Percentiles rank a stretch among this genome's conserved stretches.
These are phyloP conservation scores for Bifiguratus adelaidae DNA, from an alignment of 192 early-diverging fungal genomes.

Conservation along the genomic window DNA sequence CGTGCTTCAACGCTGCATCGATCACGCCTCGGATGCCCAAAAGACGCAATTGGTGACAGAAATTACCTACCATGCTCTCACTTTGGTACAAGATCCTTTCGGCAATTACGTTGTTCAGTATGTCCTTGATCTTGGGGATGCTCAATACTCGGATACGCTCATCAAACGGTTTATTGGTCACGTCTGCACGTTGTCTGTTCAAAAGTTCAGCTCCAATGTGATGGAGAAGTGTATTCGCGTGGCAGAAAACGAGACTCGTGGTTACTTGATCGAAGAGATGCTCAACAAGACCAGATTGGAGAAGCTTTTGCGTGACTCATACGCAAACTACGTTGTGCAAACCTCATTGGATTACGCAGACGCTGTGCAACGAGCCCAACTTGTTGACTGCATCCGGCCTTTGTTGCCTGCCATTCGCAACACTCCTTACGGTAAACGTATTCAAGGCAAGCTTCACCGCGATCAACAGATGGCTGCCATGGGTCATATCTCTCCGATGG, in stretches of 20 bases:
- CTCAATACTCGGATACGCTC: constrained; percentile 54
- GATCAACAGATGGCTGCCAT: constrained; percentile 32
- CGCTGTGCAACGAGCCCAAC: constrained; percentile 48
- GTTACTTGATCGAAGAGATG: constrained; percentile 62
- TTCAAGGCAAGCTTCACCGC: constrained; percentile 66
- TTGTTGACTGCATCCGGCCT: constrained; percentile 76
- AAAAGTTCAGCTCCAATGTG: constrained; percentile 89
- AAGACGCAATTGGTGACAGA: constrained; percentile 67
- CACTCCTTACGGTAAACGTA: constrained; percentile 84
- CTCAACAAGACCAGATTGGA: constrained; percentile 65
- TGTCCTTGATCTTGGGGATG: constrained; percentile 67
- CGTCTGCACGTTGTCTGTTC: constrained; percentile 67
- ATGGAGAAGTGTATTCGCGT: constrained; percentile 91
- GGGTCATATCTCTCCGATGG: too few species aligned
- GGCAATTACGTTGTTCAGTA: constrained; percentile 94
- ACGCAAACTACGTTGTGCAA: constrained; percentile 87
- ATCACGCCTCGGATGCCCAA: constrained; percentile 62
- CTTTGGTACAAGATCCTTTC: constrained; percentile 81
- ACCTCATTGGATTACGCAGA: constrained; percentile 79
- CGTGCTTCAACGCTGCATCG: constrained; percentile 85
- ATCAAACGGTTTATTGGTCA: constrained; percentile 66
- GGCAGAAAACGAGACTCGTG: constrained; percentile 57
- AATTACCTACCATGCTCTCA: constrained; percentile 59
- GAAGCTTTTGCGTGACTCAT: constrained; percentile 74
- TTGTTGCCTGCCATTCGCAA: constrained; percentile 70